phyloP scores from a whole-genome alignment of 108 stramenopile species.

The Aureococcus anophagefferens region DNA sequence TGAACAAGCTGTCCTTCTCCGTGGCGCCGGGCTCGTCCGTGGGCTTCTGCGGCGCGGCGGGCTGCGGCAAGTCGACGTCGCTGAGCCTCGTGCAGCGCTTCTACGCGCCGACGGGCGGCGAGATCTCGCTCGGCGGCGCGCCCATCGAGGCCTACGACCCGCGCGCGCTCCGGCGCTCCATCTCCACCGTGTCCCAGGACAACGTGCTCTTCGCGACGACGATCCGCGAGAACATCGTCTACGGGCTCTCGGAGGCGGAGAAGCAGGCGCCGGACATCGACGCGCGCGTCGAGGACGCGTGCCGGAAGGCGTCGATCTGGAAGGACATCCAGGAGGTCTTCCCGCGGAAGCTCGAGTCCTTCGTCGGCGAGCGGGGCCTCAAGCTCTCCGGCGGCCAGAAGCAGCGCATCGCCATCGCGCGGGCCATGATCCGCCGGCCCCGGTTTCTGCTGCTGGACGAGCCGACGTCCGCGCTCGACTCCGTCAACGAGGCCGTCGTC shows the following conservation, averaged over 20 bases:
- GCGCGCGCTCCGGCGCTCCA: constrained; percentile 44
- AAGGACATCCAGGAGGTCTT: constrained; percentile 56
- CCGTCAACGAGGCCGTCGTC: constrained; percentile 15
- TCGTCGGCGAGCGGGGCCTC: constrained; percentile 60
- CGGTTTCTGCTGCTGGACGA: constrained; percentile 44
- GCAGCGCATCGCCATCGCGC: constrained; percentile 76
- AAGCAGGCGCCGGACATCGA: constrained; percentile 38
- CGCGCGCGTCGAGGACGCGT: constrained; percentile 49
- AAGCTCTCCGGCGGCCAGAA: constrained; percentile 77
- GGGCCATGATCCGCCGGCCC: constrained; percentile 58
- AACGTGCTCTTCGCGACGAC: constrained; percentile 63
- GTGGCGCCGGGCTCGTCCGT: too few relatives aligned
- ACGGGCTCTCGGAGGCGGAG: constrained; percentile 42
- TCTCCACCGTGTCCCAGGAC: constrained; percentile 66
- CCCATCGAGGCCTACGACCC: constrained; percentile 26
- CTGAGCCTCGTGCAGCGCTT: too few relatives aligned
- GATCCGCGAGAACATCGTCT: constrained; percentile 63
- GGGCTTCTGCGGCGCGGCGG: too few relatives aligned
- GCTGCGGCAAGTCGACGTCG: too few relatives aligned
- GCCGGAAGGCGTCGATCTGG: constrained; percentile 45
- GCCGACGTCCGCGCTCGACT: constrained; percentile 36
- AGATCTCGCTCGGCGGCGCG: constrained; percentile 28
- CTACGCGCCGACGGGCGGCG: too few relatives aligned
- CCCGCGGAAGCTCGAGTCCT: constrained; percentile 49
- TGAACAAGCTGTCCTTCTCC: too few relatives aligned